Percentiles rank a stretch among this genome's conserved stretches.
These are phyloP conservation scores for Chlorella sp. DNA, from an alignment of 139 green algal genomes.

Conservation along the genomic window DNA sequence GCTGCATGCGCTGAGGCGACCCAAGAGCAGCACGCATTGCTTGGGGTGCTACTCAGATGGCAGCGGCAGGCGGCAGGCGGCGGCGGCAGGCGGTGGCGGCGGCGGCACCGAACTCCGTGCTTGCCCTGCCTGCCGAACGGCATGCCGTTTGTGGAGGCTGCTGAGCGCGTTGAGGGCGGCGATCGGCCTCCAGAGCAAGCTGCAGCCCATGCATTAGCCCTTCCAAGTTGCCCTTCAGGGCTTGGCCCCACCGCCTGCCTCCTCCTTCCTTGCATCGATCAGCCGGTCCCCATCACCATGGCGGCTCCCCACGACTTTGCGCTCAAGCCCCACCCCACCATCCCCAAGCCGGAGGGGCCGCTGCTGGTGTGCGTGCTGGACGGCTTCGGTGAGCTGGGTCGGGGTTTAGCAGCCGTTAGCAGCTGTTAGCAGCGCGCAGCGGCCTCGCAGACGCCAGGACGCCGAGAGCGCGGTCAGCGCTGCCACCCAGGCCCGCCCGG, in stretches of 20 bases:
- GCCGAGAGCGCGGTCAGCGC: too few species aligned
- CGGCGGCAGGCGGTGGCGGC: too few species aligned
- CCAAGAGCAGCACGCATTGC: too few species aligned
- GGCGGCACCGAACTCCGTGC: too few species aligned
- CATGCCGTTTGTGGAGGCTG: too few species aligned
- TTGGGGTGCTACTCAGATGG: too few species aligned
- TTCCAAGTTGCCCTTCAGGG: not conserved
- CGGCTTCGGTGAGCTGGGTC: constrained; percentile 38
- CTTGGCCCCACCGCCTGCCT: too few species aligned
- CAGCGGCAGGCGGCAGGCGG: too few species aligned
- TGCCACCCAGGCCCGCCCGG: too few species aligned
- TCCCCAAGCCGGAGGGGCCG: constrained; percentile 68
- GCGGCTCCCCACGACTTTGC: constrained; percentile 25
- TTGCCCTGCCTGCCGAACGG: too few species aligned
- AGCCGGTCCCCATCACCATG: not conserved
- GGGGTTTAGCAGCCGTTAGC: not conserved
- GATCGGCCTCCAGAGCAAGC: not conserved
- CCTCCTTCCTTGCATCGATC: not conserved
- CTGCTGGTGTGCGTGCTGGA: constrained; percentile 71
- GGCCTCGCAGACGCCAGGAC: not conserved
- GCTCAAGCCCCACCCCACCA: constrained; percentile 66
- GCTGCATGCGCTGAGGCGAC: too few species aligned
- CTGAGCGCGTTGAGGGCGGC: too few species aligned
- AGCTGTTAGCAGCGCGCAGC: not conserved
- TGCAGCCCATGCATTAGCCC: not conserved